These are phyloP conservation scores for Solanum pennellii DNA, from an alignment of 257 asterid genomes.

Conservation along the genomic window DNA sequence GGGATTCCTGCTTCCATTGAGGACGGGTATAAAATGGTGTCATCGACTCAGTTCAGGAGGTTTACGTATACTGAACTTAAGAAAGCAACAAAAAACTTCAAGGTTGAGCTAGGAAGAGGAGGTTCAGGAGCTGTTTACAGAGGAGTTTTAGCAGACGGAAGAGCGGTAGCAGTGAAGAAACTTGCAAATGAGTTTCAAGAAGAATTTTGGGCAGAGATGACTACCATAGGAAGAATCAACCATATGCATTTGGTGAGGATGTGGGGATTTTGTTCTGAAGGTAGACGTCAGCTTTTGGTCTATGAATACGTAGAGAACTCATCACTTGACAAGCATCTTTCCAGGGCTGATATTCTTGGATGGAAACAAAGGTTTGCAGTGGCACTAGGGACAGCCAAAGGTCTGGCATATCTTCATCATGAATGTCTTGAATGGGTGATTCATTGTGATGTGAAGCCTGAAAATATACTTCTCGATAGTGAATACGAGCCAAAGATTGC, in stretches of 20 bases:
- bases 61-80: slow-evolving; percentile 19
- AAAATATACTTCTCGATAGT: slow-evolving; percentile 18
- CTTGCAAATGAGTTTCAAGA: slow-evolving; percentile 16
- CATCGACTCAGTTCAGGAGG: slow-evolving; percentile 18
- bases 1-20: slow-evolving; percentile 15
- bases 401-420: slow-evolving; percentile 30
- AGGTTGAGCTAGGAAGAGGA: slow-evolving; percentile 25
- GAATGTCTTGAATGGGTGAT: slow-evolving; percentile 41
- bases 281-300: slow-evolving; percentile 13
- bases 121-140: slow-evolving; percentile 21
- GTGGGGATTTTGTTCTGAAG: slow-evolving; percentile 38
- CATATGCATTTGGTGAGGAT: slow-evolving; percentile 31
- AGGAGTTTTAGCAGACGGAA: slow-evolving; percentile 15
- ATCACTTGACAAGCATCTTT: slow-evolving; percentile 21
- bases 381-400: slow-evolving; percentile 26
- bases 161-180: slow-evolving; percentile 19
- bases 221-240: slow-evolving; percentile 19
- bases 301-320: slow-evolving; percentile 20
- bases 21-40: slow-evolving; percentile 12
- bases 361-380: slow-evolving; percentile 26
- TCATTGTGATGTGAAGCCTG: slow-evolving; percentile 37
- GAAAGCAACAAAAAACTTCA: slow-evolving; percentile 19
- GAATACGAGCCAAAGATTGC: slow-evolving; percentile 25
- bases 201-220: slow-evolving; percentile 27
- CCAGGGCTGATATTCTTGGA: not conserved